phyloP scores from a whole-genome alignment of 768 basidiomycete genomes.

The Lentinula guzmanii region DNA sequence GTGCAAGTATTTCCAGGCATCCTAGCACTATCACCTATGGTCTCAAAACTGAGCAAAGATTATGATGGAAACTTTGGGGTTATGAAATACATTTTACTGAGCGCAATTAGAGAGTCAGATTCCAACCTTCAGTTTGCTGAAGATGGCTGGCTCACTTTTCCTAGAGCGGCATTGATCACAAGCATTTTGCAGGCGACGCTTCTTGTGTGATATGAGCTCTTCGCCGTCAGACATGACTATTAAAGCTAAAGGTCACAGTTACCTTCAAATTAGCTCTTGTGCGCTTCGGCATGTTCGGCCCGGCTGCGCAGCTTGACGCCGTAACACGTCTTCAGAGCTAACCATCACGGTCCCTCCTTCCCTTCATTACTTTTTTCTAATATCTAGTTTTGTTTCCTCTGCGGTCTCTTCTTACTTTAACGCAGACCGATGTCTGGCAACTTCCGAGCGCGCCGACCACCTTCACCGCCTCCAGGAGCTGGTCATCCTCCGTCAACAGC shows the following conservation, averaged over 20 bases:
- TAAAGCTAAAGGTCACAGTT: too few relatives aligned
- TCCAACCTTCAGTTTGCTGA: slow-evolving; percentile 22
- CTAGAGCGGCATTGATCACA: slow-evolving; percentile 51
- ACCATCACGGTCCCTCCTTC: not conserved
- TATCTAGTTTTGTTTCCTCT: not conserved
- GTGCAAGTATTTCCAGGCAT: slow-evolving; percentile 30
- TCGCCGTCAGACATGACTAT: not conserved
- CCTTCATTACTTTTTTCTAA: not conserved
- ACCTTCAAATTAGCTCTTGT: too few relatives aligned
- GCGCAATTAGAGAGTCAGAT: not conserved
- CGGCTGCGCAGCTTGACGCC: not conserved
- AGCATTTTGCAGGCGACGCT: not conserved
- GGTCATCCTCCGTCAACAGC: slow-evolving; percentile 22
- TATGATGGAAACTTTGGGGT: too few relatives aligned
- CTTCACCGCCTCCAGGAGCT: slow-evolving; percentile 56
- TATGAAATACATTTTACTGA: not conserved
- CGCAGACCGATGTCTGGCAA: slow-evolving; percentile 28
- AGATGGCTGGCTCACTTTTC: slow-evolving; percentile 47
- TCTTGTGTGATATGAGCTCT: not conserved
- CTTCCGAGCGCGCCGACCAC: slow-evolving; percentile 63
- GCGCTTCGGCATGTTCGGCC: not conserved
- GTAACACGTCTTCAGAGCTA: not conserved
- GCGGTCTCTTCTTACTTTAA: not conserved
- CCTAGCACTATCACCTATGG: slow-evolving; percentile 35
- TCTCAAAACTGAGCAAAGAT: too few relatives aligned